phyloP scores from a whole-genome alignment of 2,329 filamentous ascomycete genomes.

The Clarireedia paspali region DNA sequence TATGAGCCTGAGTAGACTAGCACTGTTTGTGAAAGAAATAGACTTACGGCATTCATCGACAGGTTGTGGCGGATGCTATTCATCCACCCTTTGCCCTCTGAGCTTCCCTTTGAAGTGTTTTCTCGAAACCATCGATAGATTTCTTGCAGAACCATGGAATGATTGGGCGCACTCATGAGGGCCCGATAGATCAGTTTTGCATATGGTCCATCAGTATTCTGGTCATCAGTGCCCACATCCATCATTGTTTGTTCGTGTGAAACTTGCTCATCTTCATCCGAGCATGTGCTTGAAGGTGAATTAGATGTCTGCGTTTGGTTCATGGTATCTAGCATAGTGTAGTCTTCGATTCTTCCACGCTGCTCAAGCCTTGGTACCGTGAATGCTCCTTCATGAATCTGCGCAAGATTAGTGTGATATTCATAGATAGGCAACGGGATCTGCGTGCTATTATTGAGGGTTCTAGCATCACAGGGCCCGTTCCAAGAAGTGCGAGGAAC shows the following conservation, averaged over 20 bases:
- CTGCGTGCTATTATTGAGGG: conserved; percentile 10
- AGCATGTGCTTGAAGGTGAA: conserved; percentile 17
- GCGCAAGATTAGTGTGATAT: conserved; percentile 13
- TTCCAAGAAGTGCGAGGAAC: conserved; percentile 17
- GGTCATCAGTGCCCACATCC: conserved; percentile 24
- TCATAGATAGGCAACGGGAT: conserved; percentile 14
- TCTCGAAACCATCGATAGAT: conserved; percentile 86
- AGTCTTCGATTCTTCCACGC: neutral
- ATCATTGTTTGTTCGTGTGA: conserved; percentile 22
- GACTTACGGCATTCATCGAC: conserved; percentile 84
- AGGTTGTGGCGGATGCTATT: conserved; percentile 95
- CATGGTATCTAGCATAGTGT: neutral
- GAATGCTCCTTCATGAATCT: conserved; percentile 4
- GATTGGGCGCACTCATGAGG: conserved; percentile 56
- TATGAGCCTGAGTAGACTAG: conserved; percentile 18
- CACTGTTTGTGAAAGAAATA: neutral
- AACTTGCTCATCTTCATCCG: conserved; percentile 24
- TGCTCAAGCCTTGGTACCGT: neutral
- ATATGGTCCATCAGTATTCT: conserved; percentile 56
- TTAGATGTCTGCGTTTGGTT: conserved; percentile 10
- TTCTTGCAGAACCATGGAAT: conserved; percentile 72
- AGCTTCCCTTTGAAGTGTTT: conserved; percentile 67
- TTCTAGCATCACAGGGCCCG: conserved; percentile 11
- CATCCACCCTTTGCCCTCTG: conserved; percentile 69
- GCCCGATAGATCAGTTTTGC: conserved; percentile 74